These are phyloP conservation scores for Lasiosphaeria hispida DNA, from an alignment of 495 filamentous ascomycete species.

Conservation along the genomic window DNA sequence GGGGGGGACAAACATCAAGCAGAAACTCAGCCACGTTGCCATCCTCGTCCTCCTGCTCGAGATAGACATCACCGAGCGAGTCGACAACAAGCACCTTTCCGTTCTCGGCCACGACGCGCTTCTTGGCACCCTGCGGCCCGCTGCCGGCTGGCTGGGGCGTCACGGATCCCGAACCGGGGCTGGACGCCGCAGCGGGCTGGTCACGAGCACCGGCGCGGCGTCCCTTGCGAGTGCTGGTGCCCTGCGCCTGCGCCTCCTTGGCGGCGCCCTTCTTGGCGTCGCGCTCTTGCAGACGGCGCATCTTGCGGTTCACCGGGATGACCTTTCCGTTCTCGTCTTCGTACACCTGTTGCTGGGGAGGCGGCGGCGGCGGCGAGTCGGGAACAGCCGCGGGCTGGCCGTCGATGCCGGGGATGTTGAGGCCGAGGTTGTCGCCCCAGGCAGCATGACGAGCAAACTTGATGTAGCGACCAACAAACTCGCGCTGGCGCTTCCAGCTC, in stretches of 20 bases:
- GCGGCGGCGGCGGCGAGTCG: constrained; percentile 25
- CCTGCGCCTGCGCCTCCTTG: constrained; percentile 29
- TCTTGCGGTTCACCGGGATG: constrained; percentile 73
- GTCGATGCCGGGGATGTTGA: constrained; percentile 58
- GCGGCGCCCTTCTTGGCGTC: constrained; percentile 67
- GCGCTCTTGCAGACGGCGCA: constrained; percentile 82
- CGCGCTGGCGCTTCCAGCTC: constrained; percentile 81
- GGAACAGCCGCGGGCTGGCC: constrained; percentile 40
- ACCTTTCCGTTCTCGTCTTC: constrained; percentile 47
- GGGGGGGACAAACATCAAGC: constrained; percentile 62
- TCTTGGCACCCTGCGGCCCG: constrained; percentile 65
- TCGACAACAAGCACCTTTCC: constrained; percentile 94
- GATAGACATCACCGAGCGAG: constrained; percentile 82
- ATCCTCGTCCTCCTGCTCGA: constrained; percentile 85
- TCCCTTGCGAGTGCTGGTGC: constrained; percentile 28
- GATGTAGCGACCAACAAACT: constrained; percentile 89
- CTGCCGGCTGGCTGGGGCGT: constrained; percentile 37
- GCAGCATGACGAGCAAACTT: constrained; percentile 81
- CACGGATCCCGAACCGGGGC: constrained; percentile 25
- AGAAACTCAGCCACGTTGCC: constrained; percentile 78
- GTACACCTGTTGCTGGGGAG: constrained; percentile 33
- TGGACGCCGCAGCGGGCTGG: constrained; percentile 13
- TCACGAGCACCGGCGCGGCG: constrained; percentile 18
- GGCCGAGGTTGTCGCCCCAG: constrained; percentile 63
- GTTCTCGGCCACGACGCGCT: constrained; percentile 85